Base-by-base conservation (phyloP, 176 grass and related monocot species). In the Puya raimondii region DNA sequence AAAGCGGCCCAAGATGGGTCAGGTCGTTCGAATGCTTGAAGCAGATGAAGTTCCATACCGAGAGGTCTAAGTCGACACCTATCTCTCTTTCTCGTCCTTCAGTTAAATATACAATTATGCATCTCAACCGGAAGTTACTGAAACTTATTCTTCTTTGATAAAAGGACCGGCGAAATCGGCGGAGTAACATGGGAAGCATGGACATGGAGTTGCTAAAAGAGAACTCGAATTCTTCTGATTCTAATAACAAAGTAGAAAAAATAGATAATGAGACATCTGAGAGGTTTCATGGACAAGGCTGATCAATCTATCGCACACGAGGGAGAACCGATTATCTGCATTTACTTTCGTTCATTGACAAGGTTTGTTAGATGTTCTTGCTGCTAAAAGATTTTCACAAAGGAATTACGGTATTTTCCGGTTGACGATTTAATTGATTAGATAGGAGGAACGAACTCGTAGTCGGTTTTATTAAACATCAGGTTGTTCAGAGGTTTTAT, bases 1-100 rank as follows among this genome's bases (percentile, higher is more conserved):
- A 66, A 92, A 92, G 80, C 88, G 89, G 51, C 89, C 89, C 29
- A 92, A 85, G 82, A 92, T 92, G 89, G 85, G 89, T 15, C 85
- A 88, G 51, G 82, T 88, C 66, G 89, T 85, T 51, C 84, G 89
- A 75, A 92, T 92, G 89, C 89, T 92, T 1, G 89, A 92, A 61
- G 79, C 80, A 3, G 89, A 92, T 69, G 85, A 88, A 83, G 76
- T 92, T 80, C 85, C 89, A 72, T 83, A 80, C 67, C 80, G 85
- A 29, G 89, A 88, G 89, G 89, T 92, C 79, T 77, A 71, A 47
- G 53, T 67, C 72, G 10, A 61, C 78, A 78, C 47, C 4, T 10
- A 61, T 68, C 17, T 52, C 70, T 84, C 12, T 23, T 68, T 49
- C 7, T 72, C 5, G 4, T 68, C 3, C 72, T 23, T 59, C 16